These are phyloP conservation scores for Magnolia sinica DNA, from an alignment of 164 flowering plant species.

Conservation along the genomic window DNA sequence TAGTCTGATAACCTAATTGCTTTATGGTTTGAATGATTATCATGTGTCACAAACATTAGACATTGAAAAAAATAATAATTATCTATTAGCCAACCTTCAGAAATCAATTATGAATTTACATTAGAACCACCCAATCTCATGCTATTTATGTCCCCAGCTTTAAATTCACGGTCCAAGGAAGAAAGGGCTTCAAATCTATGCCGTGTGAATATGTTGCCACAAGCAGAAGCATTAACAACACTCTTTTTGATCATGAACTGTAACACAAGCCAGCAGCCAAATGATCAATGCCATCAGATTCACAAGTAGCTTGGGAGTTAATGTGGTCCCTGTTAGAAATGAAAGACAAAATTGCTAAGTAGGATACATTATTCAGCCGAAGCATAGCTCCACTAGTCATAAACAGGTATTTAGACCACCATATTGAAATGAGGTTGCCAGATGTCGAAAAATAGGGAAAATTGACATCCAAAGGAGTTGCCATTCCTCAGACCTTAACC, in stretches of 20 bases:
- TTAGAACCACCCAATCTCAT: background rate
- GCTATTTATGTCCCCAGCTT: background rate
- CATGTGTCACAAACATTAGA: background rate
- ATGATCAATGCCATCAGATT: background rate
- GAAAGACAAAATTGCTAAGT: background rate
- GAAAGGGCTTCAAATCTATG: background rate
- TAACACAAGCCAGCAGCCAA: background rate
- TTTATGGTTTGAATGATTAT: background rate
- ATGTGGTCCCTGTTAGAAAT: background rate
- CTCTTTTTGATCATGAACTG: background rate
- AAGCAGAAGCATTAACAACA: background rate
- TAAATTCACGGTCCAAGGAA: background rate
- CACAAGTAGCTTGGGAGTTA: background rate
- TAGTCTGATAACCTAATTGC: background rate
- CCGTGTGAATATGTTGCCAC: background rate
- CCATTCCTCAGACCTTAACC: no score
- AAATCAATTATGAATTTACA: background rate
- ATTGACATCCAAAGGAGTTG: no score
- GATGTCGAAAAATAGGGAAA: no score
- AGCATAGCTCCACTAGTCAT: background rate
- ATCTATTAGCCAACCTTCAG: background rate
- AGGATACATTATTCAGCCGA: background rate
- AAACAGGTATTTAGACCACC: no score
- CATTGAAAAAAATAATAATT: background rate
- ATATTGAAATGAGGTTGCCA: no score